Percentiles rank a stretch among this genome's conserved stretches.
These are phyloP conservation scores for Nicotiana paniculata DNA, from an alignment of 257 asterid species.

Conservation along the genomic window DNA sequence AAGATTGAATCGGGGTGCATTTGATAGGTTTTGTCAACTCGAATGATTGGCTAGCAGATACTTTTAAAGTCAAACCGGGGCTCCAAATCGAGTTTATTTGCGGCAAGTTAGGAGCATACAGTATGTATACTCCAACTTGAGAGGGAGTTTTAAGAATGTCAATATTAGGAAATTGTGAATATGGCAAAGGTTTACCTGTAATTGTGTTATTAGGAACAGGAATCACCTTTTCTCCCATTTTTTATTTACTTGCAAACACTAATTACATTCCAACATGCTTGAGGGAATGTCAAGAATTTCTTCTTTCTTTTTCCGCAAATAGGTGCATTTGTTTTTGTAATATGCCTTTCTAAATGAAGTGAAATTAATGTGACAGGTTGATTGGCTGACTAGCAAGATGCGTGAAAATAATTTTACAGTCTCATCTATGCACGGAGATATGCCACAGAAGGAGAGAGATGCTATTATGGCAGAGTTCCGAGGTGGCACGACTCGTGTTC, in stretches of 20 bases:
- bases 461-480: conserved; percentile 89
- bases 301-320: neutral
- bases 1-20: neutral
- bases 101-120: neutral
- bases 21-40: neutral
- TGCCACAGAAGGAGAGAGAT: conserved; percentile 97
- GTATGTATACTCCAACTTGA: neutral
- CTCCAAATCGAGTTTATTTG: neutral
- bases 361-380: conserved; percentile 46
- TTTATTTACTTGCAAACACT: neutral
- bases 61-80: neutral
- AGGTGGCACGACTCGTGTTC: conserved; percentile 79
- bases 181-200: neutral
- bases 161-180: neutral
- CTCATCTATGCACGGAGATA: conserved; percentile 97
- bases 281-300: neutral
- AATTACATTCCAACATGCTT: neutral
- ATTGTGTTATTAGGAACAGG: neutral
- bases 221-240: neutral
- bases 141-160: neutral
- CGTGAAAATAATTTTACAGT: conserved; percentile 84
- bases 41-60: neutral
- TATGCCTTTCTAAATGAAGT: neutral
- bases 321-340: neutral
- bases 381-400: conserved; percentile 90